These are phyloP conservation scores for Cryptococcus sp. DNA, from an alignment of 1,284 basidiomycete genomes.

Conservation along the genomic window DNA sequence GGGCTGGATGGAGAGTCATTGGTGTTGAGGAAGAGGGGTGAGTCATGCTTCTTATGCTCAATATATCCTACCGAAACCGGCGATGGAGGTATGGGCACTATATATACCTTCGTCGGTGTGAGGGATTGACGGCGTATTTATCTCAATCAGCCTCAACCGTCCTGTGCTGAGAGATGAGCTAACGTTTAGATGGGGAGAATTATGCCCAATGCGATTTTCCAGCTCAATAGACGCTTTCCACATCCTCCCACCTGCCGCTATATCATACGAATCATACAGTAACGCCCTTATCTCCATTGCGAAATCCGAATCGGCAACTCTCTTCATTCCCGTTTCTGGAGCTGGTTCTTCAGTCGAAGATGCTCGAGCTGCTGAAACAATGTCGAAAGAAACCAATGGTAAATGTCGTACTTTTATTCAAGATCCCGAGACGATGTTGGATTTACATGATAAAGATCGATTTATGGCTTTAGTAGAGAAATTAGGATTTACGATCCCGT, in stretches of 20 bases:
- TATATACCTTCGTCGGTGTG: background rate
- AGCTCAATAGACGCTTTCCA: conserved; percentile 33
- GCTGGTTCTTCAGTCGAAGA: conserved; percentile 48
- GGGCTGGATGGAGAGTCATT: conserved; percentile 49
- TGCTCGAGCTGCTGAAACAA: conserved; percentile 40
- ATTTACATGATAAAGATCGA: conserved; percentile 49
- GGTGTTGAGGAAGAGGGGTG: conserved; percentile 47
- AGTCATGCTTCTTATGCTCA: no score
- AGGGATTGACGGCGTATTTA: no score
- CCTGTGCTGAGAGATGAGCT: background rate
- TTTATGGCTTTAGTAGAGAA: conserved; percentile 41
- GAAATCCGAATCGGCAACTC: conserved; percentile 31
- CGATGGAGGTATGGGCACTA: background rate
- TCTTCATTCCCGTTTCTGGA: conserved; percentile 49
- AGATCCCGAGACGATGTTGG: conserved; percentile 43
- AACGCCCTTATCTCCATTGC: conserved; percentile 36
- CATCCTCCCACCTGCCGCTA: conserved; percentile 30
- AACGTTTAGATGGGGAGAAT: conserved; percentile 39
- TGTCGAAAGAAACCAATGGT: conserved; percentile 31
- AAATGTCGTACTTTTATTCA: conserved; percentile 45
- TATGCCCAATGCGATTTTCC: conserved; percentile 47
- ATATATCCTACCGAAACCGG: no score
- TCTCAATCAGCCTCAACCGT: background rate
- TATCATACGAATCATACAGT: conserved; percentile 32
- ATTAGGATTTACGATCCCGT: conserved; percentile 30